phyloP scores from a whole-genome alignment of 164 flowering plant species.

The Berberis vulgaris region DNA sequence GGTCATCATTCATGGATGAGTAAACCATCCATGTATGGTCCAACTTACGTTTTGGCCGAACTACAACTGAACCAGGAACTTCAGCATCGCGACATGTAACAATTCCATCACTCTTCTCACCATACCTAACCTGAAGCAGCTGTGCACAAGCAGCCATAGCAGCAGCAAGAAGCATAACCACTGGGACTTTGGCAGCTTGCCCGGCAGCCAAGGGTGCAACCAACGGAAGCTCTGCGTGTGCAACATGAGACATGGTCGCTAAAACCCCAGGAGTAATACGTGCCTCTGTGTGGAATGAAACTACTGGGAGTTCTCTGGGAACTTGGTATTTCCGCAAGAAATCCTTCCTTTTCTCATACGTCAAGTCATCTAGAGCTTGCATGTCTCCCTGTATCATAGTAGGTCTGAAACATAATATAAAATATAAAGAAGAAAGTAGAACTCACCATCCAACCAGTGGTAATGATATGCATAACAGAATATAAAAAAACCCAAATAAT shows the following conservation, averaged over 20 bases:
- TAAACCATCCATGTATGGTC: conserved; percentile 99
- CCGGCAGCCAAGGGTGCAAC: conserved; percentile 34
- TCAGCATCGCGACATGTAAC: conserved; percentile 92
- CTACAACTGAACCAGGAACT: conserved; percentile 91
- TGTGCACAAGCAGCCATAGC: conserved; percentile 94
- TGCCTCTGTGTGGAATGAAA: conserved; percentile 90
- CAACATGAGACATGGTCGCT: conserved; percentile 77
- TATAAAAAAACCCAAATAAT: not conserved
- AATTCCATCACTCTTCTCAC: conserved; percentile 92
- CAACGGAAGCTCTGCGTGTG: conserved; percentile 82
- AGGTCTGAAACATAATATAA: not conserved
- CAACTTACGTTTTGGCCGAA: conserved; percentile 61
- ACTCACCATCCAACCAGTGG: not conserved
- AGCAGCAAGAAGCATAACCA: conserved; percentile 82
- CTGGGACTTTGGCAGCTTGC: conserved; percentile 63
- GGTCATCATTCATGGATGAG: conserved; percentile 58
- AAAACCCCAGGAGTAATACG: conserved; percentile 66
- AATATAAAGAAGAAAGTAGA: not conserved
- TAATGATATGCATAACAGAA: not conserved
- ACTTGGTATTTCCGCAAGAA: conserved; percentile 57
- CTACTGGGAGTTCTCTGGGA: conserved; percentile 76
- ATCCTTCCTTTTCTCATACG: conserved; percentile 73
- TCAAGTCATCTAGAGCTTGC: conserved; percentile 84
- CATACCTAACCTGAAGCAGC: conserved; percentile 70
- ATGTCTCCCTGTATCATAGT: conserved; percentile 68